Conservation (phyloP, 169 alveolate species). For the Plasmodium knowlesi region DNA sequence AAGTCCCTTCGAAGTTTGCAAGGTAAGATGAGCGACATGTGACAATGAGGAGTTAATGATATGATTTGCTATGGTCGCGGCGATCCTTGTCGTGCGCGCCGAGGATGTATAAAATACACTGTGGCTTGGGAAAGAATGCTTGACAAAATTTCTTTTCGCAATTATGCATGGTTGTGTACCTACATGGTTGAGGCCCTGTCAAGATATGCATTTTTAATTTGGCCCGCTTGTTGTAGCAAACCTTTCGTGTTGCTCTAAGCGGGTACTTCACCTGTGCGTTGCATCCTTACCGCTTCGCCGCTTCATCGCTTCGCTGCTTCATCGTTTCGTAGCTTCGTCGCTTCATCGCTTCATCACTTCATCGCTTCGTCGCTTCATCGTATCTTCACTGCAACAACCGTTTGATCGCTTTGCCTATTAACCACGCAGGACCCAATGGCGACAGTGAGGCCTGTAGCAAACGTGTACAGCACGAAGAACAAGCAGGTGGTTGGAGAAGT, state of each 20-base stretch:
- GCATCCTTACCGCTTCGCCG: background rate
- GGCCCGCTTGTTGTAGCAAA: no score
- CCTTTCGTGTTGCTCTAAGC: background rate
- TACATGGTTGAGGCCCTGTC: no score
- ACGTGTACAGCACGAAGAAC: conserved; percentile 77
- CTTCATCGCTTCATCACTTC: no score
- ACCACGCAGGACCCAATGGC: conserved; percentile 25
- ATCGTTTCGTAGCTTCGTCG: no score
- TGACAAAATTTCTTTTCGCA: background rate
- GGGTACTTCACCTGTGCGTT: background rate
- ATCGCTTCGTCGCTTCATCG: background rate
- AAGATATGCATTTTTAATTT: no score
- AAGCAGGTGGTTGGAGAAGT: conserved; percentile 80
- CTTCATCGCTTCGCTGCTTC: no score
- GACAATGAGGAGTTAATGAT: no score
- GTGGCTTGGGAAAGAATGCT: background rate
- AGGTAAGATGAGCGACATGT: background rate
- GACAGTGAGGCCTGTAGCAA: conserved; percentile 82
- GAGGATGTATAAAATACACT: background rate
- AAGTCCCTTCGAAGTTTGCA: background rate
- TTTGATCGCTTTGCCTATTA: background rate
- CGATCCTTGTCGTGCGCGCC: background rate
- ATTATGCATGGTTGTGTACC: background rate
- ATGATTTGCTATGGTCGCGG: no score
- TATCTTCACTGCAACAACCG: background rate